Evolutionary conservation across 2,329 filamentous ascomycete genomes (phyloP).

Genomic region (Diaporthe sp.): DNA sequence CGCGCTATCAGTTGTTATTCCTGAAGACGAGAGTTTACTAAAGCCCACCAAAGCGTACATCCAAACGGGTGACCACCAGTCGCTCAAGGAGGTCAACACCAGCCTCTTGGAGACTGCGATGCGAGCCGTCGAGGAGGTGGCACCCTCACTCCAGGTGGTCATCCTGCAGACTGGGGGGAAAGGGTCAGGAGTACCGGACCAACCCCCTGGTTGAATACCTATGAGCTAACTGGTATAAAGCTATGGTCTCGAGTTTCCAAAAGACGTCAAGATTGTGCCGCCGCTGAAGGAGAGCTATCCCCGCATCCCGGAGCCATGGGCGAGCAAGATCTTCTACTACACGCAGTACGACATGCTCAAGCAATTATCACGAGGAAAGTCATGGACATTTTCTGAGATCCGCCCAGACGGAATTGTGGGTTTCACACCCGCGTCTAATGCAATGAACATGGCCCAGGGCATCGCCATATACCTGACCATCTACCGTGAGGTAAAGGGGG

Average conservation of each 20-base stretch:
- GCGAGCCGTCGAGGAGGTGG: not conserved
- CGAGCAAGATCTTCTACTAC: not conserved
- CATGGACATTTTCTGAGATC: not conserved
- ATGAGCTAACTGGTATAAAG: not conserved
- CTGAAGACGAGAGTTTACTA: not conserved
- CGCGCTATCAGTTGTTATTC: not conserved
- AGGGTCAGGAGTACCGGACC: not conserved
- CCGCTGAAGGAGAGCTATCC: not conserved
- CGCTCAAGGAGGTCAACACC: not conserved
- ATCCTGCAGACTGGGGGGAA: not conserved
- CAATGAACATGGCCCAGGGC: conserved; percentile 10
- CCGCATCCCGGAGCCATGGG: not conserved
- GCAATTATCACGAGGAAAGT: not conserved
- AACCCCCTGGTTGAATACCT: no score
- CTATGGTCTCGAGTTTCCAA: not conserved
- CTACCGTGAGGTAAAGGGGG: not conserved
- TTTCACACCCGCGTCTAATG: not conserved
- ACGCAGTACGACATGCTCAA: conserved; percentile 3
- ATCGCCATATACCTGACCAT: not conserved
- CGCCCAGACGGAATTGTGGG: not conserved
- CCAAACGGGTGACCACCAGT: not conserved
- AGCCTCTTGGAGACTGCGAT: not conserved
- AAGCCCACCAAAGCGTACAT: not conserved
- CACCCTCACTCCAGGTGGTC: not conserved
- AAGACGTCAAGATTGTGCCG: not conserved